These are phyloP conservation scores for Kurtzmaniella natalensis DNA, from an alignment of 1,139 yeast species.

Conservation along the genomic window DNA sequence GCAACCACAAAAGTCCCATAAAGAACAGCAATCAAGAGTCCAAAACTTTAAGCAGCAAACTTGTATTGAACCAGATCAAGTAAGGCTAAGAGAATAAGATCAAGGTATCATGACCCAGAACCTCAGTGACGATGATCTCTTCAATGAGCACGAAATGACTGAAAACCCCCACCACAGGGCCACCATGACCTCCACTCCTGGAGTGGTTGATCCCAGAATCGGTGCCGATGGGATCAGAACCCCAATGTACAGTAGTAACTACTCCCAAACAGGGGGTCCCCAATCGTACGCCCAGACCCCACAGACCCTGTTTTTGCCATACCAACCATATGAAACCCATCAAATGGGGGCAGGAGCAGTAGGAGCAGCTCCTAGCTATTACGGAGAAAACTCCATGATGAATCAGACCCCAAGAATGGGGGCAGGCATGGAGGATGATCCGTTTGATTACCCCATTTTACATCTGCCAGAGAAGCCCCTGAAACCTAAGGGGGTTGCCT, in stretches of 20 bases:
- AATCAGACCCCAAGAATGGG: background rate
- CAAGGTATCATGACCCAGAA: slow-evolving; percentile 2
- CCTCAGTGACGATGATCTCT: slow-evolving; percentile 12
- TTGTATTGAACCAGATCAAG: no score
- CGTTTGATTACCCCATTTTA: background rate
- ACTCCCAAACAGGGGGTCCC: background rate
- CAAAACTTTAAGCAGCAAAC: no score
- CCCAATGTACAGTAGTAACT: background rate
- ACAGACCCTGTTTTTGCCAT: background rate
- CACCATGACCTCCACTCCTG: background rate
- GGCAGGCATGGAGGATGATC: slow-evolving; percentile 4
- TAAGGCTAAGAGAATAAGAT: no score
- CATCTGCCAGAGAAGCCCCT: background rate
- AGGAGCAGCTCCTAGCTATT: background rate
- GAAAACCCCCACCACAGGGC: background rate
- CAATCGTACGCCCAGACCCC: background rate
- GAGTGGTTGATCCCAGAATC: slow-evolving; percentile 1
- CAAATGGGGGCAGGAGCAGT: slow-evolving; percentile 5
- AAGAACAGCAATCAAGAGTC: no score
- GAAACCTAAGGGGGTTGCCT: slow-evolving; percentile 29
- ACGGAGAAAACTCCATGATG: slow-evolving; percentile 1
- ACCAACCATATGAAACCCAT: slow-evolving; percentile 4
- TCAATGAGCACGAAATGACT: slow-evolving; percentile 8
- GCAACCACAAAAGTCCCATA: no score
- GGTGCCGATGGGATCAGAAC: background rate